Base-by-base conservation (phyloP, 148 eudicot species). In the Rhododendron molle region DNA sequence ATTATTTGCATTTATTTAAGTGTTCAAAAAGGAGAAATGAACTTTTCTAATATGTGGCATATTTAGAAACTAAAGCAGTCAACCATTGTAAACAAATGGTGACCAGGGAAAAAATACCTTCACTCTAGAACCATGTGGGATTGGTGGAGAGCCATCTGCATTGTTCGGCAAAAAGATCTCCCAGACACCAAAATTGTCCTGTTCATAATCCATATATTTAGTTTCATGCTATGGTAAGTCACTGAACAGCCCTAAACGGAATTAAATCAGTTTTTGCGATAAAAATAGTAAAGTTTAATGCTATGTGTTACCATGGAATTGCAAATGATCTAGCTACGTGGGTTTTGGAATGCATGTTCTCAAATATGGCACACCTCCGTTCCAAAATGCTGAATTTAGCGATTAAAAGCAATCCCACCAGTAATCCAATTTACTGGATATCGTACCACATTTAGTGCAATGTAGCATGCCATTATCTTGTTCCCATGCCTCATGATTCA, bases 151-250 rank as follows among this genome's bases (percentile, higher is more conserved):
- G 73, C 98, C 98, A 89, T 97, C 99, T 60, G 94, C 96, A 91
- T 95, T 95, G 89, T 97, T 94, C 44, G 99, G 99, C 90, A 97
- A 89, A 89, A 97, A 95, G 81, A 95, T 91, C 96, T 97, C 98
- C 99, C 99, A 97, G 14, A 97, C 91, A 4, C 99, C 99, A 89
- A 91, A 97, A 69, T 97, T 96, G 89, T 97, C 92, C 99, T 97
- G 98, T 85, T 82, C 78, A 87, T 52, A 86, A 74, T 49, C 74
- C 47, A 15, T 71, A 78, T 52, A 77, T 87, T 47, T 58, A 85
- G 78, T 80, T 72, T 32, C 83, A 86, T 73, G 14, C 18, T 58
- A 28, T 65, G 40, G 16, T 71, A n/a, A 38, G 50, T 69, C 34
- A 60, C 52, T 14, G 12, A 40, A 40, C 76, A 82, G 21, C 49